A percentile compares a stretch with the other conserved stretches of the same genome.
Conservation (phyloP, 169 alveolate species). For the Plasmodium reichenowi region DNA sequence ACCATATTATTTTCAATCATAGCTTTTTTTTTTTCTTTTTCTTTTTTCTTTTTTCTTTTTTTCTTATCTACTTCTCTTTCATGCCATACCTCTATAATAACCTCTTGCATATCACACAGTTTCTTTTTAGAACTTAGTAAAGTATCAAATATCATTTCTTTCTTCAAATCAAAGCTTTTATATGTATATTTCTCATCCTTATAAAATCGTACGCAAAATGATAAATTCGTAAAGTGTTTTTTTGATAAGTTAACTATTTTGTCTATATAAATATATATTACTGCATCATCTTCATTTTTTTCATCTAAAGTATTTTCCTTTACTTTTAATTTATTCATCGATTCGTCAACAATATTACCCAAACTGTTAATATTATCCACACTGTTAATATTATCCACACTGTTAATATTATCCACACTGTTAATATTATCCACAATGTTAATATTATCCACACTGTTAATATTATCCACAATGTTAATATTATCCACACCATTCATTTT, state of each 20-base stretch:
- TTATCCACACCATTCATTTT: too few relatives aligned
- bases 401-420: too few relatives aligned
- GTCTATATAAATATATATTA: slow-evolving; percentile 39
- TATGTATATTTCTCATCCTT: slow-evolving; percentile 52
- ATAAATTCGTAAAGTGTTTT: slow-evolving; percentile 7
- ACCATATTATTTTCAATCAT: too few relatives aligned
- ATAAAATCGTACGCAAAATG: slow-evolving; percentile 36
- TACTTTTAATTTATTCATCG: neutral
- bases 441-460: too few relatives aligned
- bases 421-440: too few relatives aligned
- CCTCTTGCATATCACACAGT: slow-evolving; percentile 11
- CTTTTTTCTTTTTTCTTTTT: neutral
- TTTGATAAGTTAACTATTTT: slow-evolving; percentile 44
- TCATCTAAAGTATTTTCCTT: neutral
- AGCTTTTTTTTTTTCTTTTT: neutral
- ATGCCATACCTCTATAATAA: slow-evolving; percentile 39
- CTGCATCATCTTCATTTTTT: neutral
- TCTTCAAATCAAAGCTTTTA: slow-evolving; percentile 11
- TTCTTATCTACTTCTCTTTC: neutral
- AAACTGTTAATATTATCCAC: neutral
- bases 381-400: too few relatives aligned
- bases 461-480: too few relatives aligned
- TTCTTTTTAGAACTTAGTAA: slow-evolving; percentile 27
- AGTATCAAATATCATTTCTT: slow-evolving; percentile 20
- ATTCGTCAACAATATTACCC: neutral